Percentiles rank a stretch among this genome's conserved stretches.
These are phyloP conservation scores for Serendipita indica DNA, from an alignment of 768 basidiomycete genomes.

Conservation along the genomic window DNA sequence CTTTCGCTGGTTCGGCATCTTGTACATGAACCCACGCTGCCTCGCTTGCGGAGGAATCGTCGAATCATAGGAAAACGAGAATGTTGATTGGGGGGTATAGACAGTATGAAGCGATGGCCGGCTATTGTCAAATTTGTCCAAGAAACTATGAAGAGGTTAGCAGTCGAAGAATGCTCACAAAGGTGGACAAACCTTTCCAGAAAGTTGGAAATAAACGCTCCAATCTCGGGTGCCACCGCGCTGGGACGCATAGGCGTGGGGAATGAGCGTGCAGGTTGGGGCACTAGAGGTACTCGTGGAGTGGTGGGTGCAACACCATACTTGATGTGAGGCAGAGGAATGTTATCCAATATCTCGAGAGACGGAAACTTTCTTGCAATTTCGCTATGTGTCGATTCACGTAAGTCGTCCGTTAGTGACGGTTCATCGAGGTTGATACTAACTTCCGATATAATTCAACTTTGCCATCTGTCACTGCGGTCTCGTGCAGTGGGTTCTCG, in stretches of 20 bases:
- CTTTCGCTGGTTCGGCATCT: slow-evolving; percentile 68
- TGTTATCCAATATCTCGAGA: slow-evolving; percentile 70
- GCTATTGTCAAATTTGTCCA: slow-evolving; percentile 68
- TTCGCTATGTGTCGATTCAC: slow-evolving; percentile 36
- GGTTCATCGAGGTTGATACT: slow-evolving; percentile 17
- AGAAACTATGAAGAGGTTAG: slow-evolving; percentile 40
- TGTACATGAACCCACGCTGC: slow-evolving; percentile 16
- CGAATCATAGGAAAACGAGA: slow-evolving; percentile 81
- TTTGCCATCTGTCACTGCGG: slow-evolving; percentile 41
- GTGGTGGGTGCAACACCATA: slow-evolving; percentile 56
- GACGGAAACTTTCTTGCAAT: slow-evolving; percentile 67
- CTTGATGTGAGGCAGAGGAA: slow-evolving; percentile 59
- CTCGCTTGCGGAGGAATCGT: slow-evolving; percentile 42
- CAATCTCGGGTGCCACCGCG: slow-evolving; percentile 39
- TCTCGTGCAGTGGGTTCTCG: slow-evolving; percentile 61
- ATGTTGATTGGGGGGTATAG: slow-evolving; percentile 78
- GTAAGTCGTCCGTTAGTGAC: not conserved
- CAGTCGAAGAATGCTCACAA: not conserved
- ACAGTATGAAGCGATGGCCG: slow-evolving; percentile 50
- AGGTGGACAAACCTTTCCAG: slow-evolving; percentile 12
- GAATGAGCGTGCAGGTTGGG: slow-evolving; percentile 54
- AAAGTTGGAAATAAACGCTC: slow-evolving; percentile 36
- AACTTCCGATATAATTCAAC: slow-evolving; percentile 55
- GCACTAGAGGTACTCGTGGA: slow-evolving; percentile 25
- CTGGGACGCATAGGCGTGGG: slow-evolving; percentile 47